Evolutionary conservation across 352 stramenopile genomes (phyloP), one percentile per base, ranked within the genome.

Genomic region (Pythium biforme): DNA sequence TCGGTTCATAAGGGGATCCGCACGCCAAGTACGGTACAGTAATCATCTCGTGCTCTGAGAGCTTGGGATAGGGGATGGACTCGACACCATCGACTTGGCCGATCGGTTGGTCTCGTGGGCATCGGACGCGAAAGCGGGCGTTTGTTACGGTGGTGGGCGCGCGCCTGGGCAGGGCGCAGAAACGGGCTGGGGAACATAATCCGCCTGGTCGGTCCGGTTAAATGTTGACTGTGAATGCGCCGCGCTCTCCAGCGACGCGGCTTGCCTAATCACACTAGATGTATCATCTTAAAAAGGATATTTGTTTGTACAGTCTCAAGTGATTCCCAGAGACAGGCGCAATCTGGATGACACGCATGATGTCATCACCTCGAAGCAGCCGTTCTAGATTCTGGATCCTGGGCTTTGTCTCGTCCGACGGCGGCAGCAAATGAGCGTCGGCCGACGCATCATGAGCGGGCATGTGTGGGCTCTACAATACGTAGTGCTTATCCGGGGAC

Each of bases 301-400:
- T 62, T 1, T 4, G 22, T 43, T n/a, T 50, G 15, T 39, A 57
- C 2, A 55, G 27, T 26, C 15, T 37, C 3, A 33, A 41, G 29
- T 27, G 40, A 27, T 10, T 48, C 49, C 37, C 37, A 59, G 55
- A 63, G 55, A 64, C 55, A 59, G 48, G 62, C 7, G 3, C 23
- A 7, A n/a, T 39, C 50, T 25, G 45, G 47, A 70, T 70, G 62
- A 64, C 49, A 61, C 47, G 45, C 37, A 56, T 69, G 63, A 70
- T 70, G 63, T 65, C 63, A 70, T 70, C 63, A 59, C 23, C 41
- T 49, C 43, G 47, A 64, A 59, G 56, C 40, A 68, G 62, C 45
- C 61, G 58, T 63, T 55, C 62, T 10, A 68, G 54, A 59, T 23
- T 67, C 27, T 19, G 31, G 55, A 34, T 34, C 6, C 9, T 20